phyloP scores from a whole-genome alignment of 192 early-diverging fungal species.

The Podila epigama region DNA sequence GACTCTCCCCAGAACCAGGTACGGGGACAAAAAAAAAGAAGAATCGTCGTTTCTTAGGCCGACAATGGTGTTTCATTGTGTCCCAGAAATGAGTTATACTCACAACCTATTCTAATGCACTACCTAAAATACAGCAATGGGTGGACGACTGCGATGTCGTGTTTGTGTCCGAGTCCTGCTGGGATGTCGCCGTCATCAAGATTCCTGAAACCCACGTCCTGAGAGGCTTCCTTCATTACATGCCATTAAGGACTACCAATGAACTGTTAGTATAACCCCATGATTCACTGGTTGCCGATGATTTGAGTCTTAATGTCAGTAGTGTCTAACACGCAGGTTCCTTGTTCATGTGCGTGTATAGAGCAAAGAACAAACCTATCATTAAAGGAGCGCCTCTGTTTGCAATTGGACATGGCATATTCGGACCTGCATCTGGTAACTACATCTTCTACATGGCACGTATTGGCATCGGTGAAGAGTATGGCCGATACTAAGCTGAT shows the following conservation, averaged over 20 bases:
- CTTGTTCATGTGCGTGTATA: background rate
- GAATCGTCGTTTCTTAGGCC: background rate
- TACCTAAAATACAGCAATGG: constrained; percentile 26
- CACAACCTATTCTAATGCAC: background rate
- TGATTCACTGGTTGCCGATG: too few relatives aligned
- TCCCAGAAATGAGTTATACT: background rate
- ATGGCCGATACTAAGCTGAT: background rate
- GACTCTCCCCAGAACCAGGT: constrained; percentile 48
- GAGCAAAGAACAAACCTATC: constrained; percentile 18
- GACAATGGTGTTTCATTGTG: too few relatives aligned
- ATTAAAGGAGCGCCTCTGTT: constrained; percentile 41
- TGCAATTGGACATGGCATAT: constrained; percentile 50
- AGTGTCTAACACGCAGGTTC: background rate
- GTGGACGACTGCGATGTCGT: constrained; percentile 40
- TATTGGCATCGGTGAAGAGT: too few relatives aligned
- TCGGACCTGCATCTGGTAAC: constrained; percentile 40
- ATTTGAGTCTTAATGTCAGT: background rate
- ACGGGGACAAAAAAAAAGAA: background rate
- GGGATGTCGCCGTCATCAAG: constrained; percentile 50
- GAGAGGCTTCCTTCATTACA: constrained; percentile 36
- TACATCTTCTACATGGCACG: too few relatives aligned
- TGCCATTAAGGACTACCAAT: constrained; percentile 19
- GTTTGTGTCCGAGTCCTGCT: constrained; percentile 46
- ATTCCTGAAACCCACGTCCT: constrained; percentile 42
- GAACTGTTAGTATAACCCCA: constrained; percentile 32